These are phyloP conservation scores for Blumeria hordei DNA, from an alignment of 2,329 filamentous ascomycete genomes.

Conservation along the genomic window DNA sequence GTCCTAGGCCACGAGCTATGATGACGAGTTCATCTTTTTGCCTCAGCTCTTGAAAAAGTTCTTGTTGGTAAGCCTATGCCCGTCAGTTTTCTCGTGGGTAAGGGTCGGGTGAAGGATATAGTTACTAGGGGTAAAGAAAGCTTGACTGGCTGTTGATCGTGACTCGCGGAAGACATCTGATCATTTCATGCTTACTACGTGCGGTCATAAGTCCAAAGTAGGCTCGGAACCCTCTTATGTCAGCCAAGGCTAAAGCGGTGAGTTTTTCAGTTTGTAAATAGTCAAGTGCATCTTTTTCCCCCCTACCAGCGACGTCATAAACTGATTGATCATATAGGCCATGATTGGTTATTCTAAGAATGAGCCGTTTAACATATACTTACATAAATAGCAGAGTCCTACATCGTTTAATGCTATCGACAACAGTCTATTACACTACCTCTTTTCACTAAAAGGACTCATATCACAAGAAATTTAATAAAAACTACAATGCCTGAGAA, in stretches of 20 bases:
- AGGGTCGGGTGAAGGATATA: neutral
- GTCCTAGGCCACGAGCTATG: conserved; percentile 72
- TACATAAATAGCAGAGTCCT: no score
- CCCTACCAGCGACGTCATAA: neutral
- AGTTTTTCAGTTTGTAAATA: neutral
- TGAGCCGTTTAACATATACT: no score
- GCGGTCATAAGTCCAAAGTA: neutral
- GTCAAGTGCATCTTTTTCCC: neutral
- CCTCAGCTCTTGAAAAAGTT: conserved; percentile 75
- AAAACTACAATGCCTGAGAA: conserved; percentile 4
- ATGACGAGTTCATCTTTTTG: conserved; percentile 84
- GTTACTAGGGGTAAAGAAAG: conserved; percentile 50
- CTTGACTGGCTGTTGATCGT: conserved; percentile 45
- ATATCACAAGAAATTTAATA: neutral
- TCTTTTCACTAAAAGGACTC: no score
- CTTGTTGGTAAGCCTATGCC: conserved; percentile 65
- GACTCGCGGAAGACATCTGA: conserved; percentile 14
- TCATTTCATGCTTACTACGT: conserved; percentile 7
- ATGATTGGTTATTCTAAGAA: no score
- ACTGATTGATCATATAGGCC: neutral
- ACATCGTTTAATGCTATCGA: no score
- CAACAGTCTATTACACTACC: no score
- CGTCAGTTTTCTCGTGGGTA: conserved; percentile 4
- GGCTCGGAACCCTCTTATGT: neutral
- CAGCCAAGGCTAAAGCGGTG: neutral